Percentiles rank a stretch among this genome's conserved stretches.
phyloP scores from a whole-genome alignment of 2,329 filamentous ascomycete genomes.

The Hypoxylon sp. region DNA sequence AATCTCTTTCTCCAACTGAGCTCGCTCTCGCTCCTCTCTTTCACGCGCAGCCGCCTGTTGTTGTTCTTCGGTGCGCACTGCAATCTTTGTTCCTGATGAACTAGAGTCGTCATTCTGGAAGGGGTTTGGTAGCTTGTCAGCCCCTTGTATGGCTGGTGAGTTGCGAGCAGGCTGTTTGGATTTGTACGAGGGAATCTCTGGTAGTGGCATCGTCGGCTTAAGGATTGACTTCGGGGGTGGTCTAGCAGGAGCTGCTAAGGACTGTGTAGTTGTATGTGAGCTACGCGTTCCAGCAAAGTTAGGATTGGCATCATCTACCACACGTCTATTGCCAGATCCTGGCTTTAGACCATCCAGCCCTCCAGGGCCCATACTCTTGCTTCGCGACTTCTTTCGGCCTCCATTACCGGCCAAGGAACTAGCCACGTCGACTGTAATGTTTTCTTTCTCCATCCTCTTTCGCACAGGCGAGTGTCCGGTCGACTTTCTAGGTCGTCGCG shows the following conservation, averaged over 20 bases:
- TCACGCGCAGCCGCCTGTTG: slow-evolving; percentile 78
- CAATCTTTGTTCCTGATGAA: slow-evolving; percentile 69
- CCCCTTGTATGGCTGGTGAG: slow-evolving; percentile 58
- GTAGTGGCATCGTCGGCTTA: slow-evolving; percentile 81
- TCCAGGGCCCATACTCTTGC: slow-evolving; percentile 96
- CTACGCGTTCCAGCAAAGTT: slow-evolving; percentile 10
- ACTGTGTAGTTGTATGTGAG: slow-evolving; percentile 59
- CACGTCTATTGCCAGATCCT: slow-evolving; percentile 81
- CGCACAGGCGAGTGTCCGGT: slow-evolving; percentile 71
- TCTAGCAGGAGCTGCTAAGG: slow-evolving; percentile 66
- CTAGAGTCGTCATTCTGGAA: slow-evolving; percentile 58
- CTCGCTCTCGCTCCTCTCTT: slow-evolving; percentile 75
- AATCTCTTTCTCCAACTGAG: slow-evolving; percentile 72
- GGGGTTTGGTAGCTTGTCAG: slow-evolving; percentile 62
- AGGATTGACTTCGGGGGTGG: slow-evolving; percentile 78
- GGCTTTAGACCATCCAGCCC: slow-evolving; percentile 86
- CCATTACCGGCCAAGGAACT: slow-evolving; percentile 64
- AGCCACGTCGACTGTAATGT: slow-evolving; percentile 77
- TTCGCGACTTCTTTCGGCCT: slow-evolving; percentile 79
- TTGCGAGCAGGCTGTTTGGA: slow-evolving; percentile 67
- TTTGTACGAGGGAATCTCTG: slow-evolving; percentile 77
- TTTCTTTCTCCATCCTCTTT: slow-evolving; percentile 79
- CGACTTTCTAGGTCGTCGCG: slow-evolving; percentile 78
- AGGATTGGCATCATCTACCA: slow-evolving; percentile 67
- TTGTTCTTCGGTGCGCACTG: slow-evolving; percentile 77